Base-by-base conservation (phyloP, 345 rosid genomes). In the Salix arbutifolia region DNA sequence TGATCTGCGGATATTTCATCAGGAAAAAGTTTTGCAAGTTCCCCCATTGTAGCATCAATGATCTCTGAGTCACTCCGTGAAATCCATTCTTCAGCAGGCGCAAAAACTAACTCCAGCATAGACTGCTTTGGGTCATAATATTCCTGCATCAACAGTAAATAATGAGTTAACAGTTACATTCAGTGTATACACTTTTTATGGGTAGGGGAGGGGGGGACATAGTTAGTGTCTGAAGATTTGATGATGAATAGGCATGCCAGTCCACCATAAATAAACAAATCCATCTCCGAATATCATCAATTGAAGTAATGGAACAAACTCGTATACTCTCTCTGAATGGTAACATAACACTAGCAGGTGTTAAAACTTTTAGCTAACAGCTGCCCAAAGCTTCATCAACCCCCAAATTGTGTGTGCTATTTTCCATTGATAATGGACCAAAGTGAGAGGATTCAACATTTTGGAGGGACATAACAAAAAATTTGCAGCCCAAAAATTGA, bases 81-180 rank as follows among this genome's bases (percentile, higher is more conserved):
- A 79, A 95, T 89, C 99, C 99, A 93, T 84, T 90, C 94, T 83
- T 89, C 99, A 33, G 98, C 97, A 1, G 99, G 99, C 35, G 97
- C 98, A 85, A 96, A 93, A 74, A 93, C 97, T 70, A 96, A 83
- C 91, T 96, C 99, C 84, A 96, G 86, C 94, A 96, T 96, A 14
- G 99, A 96, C 62, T 88, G 88, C 80, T 91, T 87, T 23, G 97
- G 97, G 81, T 88, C 83, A 70, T 96, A 91, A 86, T 96, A 96
- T 80, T 93, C 99, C 97, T 94, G 84, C 67, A 74, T 64, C 42
- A 65, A 18, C 61, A 69, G 28, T 19, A 44, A 35, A 70, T 0
- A 19, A 23, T 37, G 69, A 72, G 82, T 64, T 53, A 53, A 56
- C 37, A 37, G 1, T 28, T 52, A n/a, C 28, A 21, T 28, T 19